These are phyloP conservation scores for Chlorella variabilis DNA, from an alignment of 163 green algal genomes.

Conservation along the genomic window DNA sequence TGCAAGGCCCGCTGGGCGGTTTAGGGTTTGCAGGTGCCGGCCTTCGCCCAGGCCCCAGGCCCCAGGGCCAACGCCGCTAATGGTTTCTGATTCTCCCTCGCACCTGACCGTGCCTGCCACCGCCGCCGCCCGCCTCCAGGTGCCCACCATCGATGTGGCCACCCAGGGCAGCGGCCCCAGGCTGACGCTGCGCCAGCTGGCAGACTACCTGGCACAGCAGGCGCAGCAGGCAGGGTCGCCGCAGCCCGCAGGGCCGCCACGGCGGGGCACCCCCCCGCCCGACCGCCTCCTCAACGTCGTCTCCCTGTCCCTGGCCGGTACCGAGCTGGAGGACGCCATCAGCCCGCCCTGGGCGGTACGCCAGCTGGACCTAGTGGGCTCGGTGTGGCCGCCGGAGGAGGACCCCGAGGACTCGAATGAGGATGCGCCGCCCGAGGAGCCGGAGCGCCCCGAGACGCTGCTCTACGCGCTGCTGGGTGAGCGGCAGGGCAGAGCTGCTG, in stretches of 20 bases:
- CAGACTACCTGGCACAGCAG: slow-evolving; percentile 35
- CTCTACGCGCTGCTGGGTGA: slow-evolving; percentile 53
- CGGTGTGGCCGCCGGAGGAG: slow-evolving; percentile 39
- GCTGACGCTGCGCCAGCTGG: slow-evolving; percentile 46
- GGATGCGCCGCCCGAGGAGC: neutral
- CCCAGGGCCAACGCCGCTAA: no score
- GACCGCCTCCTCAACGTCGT: slow-evolving; percentile 55
- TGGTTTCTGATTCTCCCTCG: no score
- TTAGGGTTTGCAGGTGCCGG: no score
- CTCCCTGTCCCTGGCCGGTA: slow-evolving; percentile 46
- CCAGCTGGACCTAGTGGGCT: slow-evolving; percentile 43
- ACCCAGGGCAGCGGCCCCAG: slow-evolving; percentile 46
- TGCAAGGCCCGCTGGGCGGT: neutral
- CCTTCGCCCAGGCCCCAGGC: no score
- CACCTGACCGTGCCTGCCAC: no score
- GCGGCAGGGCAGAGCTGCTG: neutral
- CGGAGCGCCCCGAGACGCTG: slow-evolving; percentile 44
- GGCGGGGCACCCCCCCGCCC: neutral
- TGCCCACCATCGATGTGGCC: slow-evolving; percentile 53
- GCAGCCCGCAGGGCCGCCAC: neutral
- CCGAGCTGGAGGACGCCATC: slow-evolving; percentile 22
- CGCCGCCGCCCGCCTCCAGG: no score
- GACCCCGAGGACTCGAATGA: neutral
- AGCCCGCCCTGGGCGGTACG: neutral
- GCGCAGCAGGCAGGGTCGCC: neutral